A percentile compares a stretch with the other conserved stretches of the same genome.
phyloP scores from a whole-genome alignment of 108 stramenopile species.

The Skeletonema costatum region DNA sequence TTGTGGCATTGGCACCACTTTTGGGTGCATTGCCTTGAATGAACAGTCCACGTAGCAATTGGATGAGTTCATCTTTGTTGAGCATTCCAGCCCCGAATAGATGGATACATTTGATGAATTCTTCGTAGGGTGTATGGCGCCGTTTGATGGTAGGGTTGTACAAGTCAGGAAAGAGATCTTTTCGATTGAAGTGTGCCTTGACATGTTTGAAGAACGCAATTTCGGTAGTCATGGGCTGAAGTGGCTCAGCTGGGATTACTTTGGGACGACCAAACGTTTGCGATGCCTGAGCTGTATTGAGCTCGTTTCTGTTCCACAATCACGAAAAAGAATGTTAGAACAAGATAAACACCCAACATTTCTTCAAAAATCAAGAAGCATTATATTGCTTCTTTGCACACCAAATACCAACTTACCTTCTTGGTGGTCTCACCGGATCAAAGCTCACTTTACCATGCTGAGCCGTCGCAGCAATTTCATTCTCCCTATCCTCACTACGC shows the following conservation, averaged over 20 bases:
- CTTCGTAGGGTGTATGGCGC: conserved; percentile 83
- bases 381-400: neutral
- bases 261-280: conserved; percentile 66
- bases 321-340: neutral
- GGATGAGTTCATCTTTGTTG: conserved; percentile 88
- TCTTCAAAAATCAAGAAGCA: neutral
- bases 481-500: conserved; percentile 71
- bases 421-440: conserved; percentile 75
- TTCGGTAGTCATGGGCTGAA: conserved; percentile 71
- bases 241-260: conserved; percentile 57
- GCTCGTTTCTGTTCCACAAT: conserved; percentile 41
- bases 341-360: neutral
- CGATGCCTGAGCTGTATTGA: conserved; percentile 66
- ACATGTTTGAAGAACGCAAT: conserved; percentile 77
- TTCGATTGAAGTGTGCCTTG: conserved; percentile 67
- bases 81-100: conserved; percentile 87
- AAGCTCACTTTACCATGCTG: conserved; percentile 79
- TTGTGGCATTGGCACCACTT: conserved; percentile 63
- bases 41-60: conserved; percentile 83
- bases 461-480: conserved; percentile 64
- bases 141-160: conserved; percentile 58
- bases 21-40: conserved; percentile 87
- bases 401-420: conserved; percentile 44
- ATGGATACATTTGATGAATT: conserved; percentile 93
- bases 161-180: conserved; percentile 71